A percentile compares a stretch with the other conserved stretches of the same genome.
phyloP scores from a whole-genome alignment of 768 basidiomycete species.

The Pulveroboletus ravenelii region DNA sequence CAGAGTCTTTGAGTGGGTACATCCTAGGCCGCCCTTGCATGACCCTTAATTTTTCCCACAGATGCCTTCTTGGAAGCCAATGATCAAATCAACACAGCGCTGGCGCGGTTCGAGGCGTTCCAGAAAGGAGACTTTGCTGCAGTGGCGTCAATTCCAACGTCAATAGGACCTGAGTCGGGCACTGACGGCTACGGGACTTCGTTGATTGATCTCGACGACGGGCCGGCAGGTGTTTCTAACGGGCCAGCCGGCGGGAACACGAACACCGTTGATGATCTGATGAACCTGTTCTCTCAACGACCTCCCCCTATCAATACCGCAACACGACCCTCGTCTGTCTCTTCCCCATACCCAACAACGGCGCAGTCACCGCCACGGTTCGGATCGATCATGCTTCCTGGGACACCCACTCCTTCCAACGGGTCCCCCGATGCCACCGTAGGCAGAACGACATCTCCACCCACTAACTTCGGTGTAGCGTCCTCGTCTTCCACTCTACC shows the following conservation, averaged over 20 bases:
- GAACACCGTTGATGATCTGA: slow-evolving; percentile 51
- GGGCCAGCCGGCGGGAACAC: slow-evolving; percentile 16
- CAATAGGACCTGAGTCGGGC: slow-evolving; percentile 38
- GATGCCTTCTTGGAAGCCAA: slow-evolving; percentile 95
- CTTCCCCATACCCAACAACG: slow-evolving; percentile 9
- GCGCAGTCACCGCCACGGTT: slow-evolving; percentile 25
- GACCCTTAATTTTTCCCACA: slow-evolving; percentile 25
- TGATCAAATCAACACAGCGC: slow-evolving; percentile 93
- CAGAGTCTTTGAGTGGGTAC: slow-evolving; percentile 78
- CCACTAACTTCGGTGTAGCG: slow-evolving; percentile 1
- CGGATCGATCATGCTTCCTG: slow-evolving; percentile 41
- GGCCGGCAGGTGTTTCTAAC: slow-evolving; percentile 8
- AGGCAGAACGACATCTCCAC: slow-evolving; percentile 14
- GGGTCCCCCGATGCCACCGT: slow-evolving; percentile 12
- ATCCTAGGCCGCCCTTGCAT: background rate
- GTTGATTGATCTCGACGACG: slow-evolving; percentile 78
- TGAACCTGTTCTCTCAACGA: slow-evolving; percentile 47
- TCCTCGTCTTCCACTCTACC: slow-evolving; percentile 1
- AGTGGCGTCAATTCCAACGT: slow-evolving; percentile 62
- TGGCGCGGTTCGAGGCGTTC: slow-evolving; percentile 88
- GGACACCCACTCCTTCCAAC: slow-evolving; percentile 33
- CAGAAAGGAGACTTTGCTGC: slow-evolving; percentile 85
- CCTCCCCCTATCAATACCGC: slow-evolving; percentile 24
- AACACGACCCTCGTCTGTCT: slow-evolving; percentile 23
- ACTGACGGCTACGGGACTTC: slow-evolving; percentile 35